phyloP scores from a whole-genome alignment of 495 filamentous ascomycete genomes.

The Amorphotheca resinae region DNA sequence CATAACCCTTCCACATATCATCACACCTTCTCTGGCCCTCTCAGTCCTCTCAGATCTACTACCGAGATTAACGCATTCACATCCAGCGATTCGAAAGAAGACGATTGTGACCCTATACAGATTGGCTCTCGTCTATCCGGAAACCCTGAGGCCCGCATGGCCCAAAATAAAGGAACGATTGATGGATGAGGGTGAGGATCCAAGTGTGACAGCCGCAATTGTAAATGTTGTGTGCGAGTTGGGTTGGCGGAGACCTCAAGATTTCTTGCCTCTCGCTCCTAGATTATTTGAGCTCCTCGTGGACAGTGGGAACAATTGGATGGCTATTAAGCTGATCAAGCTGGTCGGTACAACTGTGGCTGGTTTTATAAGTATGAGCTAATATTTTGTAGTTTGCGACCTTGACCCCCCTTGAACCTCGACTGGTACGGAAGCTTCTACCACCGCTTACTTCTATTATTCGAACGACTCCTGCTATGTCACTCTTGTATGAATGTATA shows the following conservation, averaged over 20 bases:
- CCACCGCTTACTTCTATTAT: slow-evolving; percentile 91
- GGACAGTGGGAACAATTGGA: slow-evolving; percentile 96
- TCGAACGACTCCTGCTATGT: slow-evolving; percentile 90
- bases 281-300: slow-evolving; percentile 84
- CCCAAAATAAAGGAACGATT: slow-evolving; percentile 90
- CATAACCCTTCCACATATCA: slow-evolving; percentile 76
- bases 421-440: slow-evolving; percentile 81
- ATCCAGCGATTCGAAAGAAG: slow-evolving; percentile 80
- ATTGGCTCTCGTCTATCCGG: slow-evolving; percentile 84
- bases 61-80: slow-evolving; percentile 74
- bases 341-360: slow-evolving; percentile 43
- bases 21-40: slow-evolving; percentile 79
- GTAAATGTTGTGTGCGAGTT: slow-evolving; percentile 96
- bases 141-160: slow-evolving; percentile 85
- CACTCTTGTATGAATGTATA: slow-evolving; percentile 91
- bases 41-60: slow-evolving; percentile 77
- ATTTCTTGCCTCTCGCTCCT: slow-evolving; percentile 86
- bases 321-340: slow-evolving; percentile 98
- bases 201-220: slow-evolving; percentile 87
- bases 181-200: slow-evolving; percentile 80
- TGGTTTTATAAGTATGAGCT: neutral
- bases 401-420: slow-evolving; percentile 83
- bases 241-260: slow-evolving; percentile 83
- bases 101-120: slow-evolving; percentile 87
- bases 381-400: slow-evolving; percentile 64